Base-by-base conservation (phyloP, 805 yeast genomes). In the Suhomyces pyralidae region DNA sequence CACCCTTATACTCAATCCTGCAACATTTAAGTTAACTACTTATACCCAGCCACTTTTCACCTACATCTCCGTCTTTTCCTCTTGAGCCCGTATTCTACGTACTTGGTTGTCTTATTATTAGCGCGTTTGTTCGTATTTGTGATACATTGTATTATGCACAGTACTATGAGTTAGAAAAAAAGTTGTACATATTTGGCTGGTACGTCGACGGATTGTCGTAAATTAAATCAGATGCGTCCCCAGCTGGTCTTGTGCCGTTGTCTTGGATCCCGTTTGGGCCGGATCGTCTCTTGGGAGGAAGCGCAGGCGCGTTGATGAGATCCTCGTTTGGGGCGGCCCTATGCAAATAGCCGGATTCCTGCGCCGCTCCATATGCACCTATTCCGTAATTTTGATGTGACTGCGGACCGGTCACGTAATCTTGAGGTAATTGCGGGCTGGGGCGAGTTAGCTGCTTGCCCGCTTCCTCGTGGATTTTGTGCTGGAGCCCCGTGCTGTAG, bases 141-240 rank as follows among this genome's bases (percentile, higher is more conserved):
- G 40, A 22, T 26, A 7, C 7, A 26, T 26, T 26, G 20, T 17
- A 36, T 36, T 17, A 14, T 36, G 15, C n/a, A 15, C 22, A 36
- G 7, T 36, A 38, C 45, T 42, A 42, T 24, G 45, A 22, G 36
- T 61, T 67, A n/a, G 71, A 65, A 51, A 76, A 75, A 50, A 68
- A 73, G 48, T 73, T 68, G 55, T 78, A 78, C 75, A 77, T 73
- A 52, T 76, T 68, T 2, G 81, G 79, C 56, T 74, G 73, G 58
- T 78, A 78, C 2, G 75, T 70, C 0, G 81, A 77, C 1, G 81
- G 82, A 32, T 64, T 61, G 51, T 64, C 61, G 59, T 64, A 67
- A 45, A 64, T 67, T 20, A 64, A 54, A n/a, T 59, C 62, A 19
- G 46, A 28, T 42, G 30, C 45, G 45, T 42, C 30, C 5, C 45